Evolutionary conservation across 2,329 filamentous ascomycete genomes (phyloP).

Genomic region (Balansia obtecta): DNA sequence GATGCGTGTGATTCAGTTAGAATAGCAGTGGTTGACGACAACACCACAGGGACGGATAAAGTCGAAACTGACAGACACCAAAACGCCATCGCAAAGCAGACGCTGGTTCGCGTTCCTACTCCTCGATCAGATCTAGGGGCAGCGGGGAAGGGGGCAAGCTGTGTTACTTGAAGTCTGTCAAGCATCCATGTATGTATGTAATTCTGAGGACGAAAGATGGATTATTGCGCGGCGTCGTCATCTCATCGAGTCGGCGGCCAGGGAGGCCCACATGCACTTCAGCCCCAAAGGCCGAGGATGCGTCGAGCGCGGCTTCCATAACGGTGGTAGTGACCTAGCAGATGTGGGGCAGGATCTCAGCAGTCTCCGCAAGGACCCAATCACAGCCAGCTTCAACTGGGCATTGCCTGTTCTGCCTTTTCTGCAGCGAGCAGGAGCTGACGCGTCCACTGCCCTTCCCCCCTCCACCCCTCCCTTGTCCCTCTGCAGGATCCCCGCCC

Average conservation of each 20-base stretch:
- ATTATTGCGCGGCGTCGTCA: constrained; percentile 7
- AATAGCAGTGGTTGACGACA: too few relatives aligned
- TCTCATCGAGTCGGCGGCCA: constrained; percentile 3
- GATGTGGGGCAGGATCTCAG: not conserved
- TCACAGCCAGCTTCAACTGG: not conserved
- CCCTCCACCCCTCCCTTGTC: too few relatives aligned
- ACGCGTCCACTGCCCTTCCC: constrained; percentile 16
- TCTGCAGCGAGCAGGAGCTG: constrained; percentile 11
- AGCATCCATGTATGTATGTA: not conserved
- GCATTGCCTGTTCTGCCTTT: constrained; percentile 3
- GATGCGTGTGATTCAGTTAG: too few relatives aligned
- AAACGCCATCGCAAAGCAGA: not conserved
- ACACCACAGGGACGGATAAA: not conserved
- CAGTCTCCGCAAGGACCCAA: not conserved
- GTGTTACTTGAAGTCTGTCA: not conserved
- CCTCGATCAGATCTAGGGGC: not conserved
- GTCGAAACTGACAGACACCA: not conserved
- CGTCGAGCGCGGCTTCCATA: not conserved
- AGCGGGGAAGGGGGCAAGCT: too few relatives aligned
- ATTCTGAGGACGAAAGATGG: not conserved
- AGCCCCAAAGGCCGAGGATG: constrained; percentile 1
- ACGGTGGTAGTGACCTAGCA: not conserved
- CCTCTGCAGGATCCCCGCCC: constrained; percentile 10
- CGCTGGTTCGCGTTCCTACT: not conserved
- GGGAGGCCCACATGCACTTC: not conserved